Conservation (phyloP, 1,284 basidiomycete genomes). For the Thelephora terrestris region DNA sequence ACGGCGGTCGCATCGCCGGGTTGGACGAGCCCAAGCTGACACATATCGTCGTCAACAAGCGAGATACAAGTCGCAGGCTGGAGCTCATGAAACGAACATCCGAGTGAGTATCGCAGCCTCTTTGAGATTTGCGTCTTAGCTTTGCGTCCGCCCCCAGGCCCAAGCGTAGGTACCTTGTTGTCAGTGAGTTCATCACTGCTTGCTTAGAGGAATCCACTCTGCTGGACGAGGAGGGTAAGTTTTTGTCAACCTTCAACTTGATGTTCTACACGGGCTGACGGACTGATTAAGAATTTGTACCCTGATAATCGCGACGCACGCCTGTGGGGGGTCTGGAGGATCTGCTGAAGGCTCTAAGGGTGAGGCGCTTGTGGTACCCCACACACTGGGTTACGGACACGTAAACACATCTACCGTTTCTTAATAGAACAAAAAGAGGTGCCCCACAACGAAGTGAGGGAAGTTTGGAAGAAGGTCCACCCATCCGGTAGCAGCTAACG, state of each 20-base stretch:
- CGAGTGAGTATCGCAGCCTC: conserved; percentile 33
- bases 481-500: too few relatives aligned
- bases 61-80: conserved; percentile 59
- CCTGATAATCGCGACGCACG: too few relatives aligned
- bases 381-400: too few relatives aligned
- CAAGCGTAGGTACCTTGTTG: conserved; percentile 68
- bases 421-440: too few relatives aligned
- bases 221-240: conserved; percentile 69
- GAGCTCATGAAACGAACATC: conserved; percentile 63
- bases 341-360: too few relatives aligned
- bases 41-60: conserved; percentile 75
- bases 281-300: too few relatives aligned
- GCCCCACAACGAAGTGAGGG: too few relatives aligned
- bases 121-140: not conserved
- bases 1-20: conserved; percentile 64
- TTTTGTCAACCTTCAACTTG: not conserved
- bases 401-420: too few relatives aligned
- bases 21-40: conserved; percentile 72
- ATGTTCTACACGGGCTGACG: too few relatives aligned
- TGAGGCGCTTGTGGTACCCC: too few relatives aligned
- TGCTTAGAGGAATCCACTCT: conserved; percentile 74
- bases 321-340: too few relatives aligned
- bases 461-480: too few relatives aligned
- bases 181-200: conserved; percentile 66
- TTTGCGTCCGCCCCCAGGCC: conserved; percentile 33